These are phyloP conservation scores for Leishmania braziliensis DNA, from an alignment of 208 protist species.

Conservation along the genomic window DNA sequence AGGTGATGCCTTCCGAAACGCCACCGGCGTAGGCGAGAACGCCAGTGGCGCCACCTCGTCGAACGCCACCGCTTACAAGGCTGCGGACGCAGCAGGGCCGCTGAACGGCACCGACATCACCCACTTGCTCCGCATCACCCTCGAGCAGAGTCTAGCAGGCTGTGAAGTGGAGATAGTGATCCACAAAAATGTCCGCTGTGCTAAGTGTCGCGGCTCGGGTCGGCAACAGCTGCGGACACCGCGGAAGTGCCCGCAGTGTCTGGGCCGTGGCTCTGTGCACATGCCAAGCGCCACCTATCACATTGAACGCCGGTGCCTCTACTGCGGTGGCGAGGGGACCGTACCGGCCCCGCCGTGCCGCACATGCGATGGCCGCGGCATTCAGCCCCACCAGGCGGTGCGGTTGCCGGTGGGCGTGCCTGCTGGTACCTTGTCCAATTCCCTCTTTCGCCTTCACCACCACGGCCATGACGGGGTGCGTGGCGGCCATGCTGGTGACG, in stretches of 20 bases:
- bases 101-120: slow-evolving; percentile 55
- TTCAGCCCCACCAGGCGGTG: slow-evolving; percentile 32
- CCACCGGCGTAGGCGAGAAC: slow-evolving; percentile 34
- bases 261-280: slow-evolving; percentile 63
- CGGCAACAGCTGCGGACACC: slow-evolving; percentile 32
- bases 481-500: slow-evolving; percentile 72
- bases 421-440: slow-evolving; percentile 35
- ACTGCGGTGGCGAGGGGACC: slow-evolving; percentile 75
- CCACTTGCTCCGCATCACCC: slow-evolving; percentile 67
- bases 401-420: slow-evolving; percentile 46
- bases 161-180: slow-evolving; percentile 52
- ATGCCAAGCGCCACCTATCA: slow-evolving; percentile 87
- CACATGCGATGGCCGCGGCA: slow-evolving; percentile 63
- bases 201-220: slow-evolving; percentile 55
- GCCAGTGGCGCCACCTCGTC: slow-evolving; percentile 28
- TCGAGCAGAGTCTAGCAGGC: slow-evolving; percentile 75
- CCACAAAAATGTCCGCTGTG: slow-evolving; percentile 52
- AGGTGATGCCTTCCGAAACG: slow-evolving; percentile 41
- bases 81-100: slow-evolving; percentile 43
- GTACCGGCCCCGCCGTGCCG: slow-evolving; percentile 65
- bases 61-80: slow-evolving; percentile 43
- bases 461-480: slow-evolving; percentile 83
- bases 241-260: slow-evolving; percentile 80
- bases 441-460: slow-evolving; percentile 52
- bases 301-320: slow-evolving; percentile 79